A percentile compares a stretch with the other conserved stretches of the same genome.
Conservation (phyloP, 2,329 filamentous ascomycete genomes). For the Scedosporium apiospermum region DNA sequence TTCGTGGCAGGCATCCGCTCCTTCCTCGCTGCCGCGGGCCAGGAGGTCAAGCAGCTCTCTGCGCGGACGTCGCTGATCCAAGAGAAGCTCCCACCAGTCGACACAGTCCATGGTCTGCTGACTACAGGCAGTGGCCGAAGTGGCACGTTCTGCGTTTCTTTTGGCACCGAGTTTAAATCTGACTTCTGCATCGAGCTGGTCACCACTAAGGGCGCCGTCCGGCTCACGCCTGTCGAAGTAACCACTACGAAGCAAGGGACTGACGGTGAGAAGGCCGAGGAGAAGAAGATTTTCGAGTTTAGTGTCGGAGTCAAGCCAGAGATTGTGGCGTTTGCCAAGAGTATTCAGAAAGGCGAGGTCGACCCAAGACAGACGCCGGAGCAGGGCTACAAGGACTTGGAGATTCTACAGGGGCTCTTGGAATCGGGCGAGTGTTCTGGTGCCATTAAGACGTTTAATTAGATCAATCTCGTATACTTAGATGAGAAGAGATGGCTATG, state of each 20-base stretch:
- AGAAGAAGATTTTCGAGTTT: constrained; percentile 35
- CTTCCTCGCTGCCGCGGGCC: constrained; percentile 39
- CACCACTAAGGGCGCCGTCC: constrained; percentile 47
- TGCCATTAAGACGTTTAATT: background rate
- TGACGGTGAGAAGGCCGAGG: constrained; percentile 20
- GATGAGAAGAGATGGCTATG: too few relatives aligned
- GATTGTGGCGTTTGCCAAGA: constrained; percentile 50
- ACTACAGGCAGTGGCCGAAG: constrained; percentile 42
- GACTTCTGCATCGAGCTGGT: constrained; percentile 44
- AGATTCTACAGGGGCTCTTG: constrained; percentile 37
- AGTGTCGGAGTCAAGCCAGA: constrained; percentile 48
- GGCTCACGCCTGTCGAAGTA: constrained; percentile 34
- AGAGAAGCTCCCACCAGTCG: constrained; percentile 51
- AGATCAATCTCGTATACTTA: too few relatives aligned
- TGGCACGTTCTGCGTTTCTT: constrained; percentile 47
- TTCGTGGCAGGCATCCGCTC: constrained; percentile 53
- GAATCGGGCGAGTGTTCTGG: constrained; percentile 7
- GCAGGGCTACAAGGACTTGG: constrained; percentile 51
- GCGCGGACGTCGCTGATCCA: constrained; percentile 47
- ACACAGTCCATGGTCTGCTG: constrained; percentile 54
- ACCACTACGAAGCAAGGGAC: constrained; percentile 23
- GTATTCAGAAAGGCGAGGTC: constrained; percentile 33
- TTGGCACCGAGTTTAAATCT: constrained; percentile 43
- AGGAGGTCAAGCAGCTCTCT: constrained; percentile 33
- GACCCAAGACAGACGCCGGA: constrained; percentile 45